Evolutionary conservation across 352 stramenopile species (phyloP).

Genomic region (Pythium aphanidermatum): DNA sequence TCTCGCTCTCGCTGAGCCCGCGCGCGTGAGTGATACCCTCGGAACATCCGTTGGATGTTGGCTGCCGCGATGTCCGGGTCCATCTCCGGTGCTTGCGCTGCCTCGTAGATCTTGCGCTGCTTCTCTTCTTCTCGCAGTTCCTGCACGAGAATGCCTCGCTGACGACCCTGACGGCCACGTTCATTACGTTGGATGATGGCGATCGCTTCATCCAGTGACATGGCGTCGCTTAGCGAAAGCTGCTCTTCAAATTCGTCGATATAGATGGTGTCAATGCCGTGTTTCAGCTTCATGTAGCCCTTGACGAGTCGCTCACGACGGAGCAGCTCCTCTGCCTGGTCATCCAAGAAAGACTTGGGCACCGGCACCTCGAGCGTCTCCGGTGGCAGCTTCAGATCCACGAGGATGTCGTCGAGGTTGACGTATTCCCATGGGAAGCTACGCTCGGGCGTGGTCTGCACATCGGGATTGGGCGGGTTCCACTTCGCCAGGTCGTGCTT

Average conservation of each 20-base stretch:
- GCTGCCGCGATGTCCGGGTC: slow-evolving; percentile 88
- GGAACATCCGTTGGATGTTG: slow-evolving; percentile 89
- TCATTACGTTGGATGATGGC: slow-evolving; percentile 89
- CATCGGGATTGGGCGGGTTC: slow-evolving; percentile 90
- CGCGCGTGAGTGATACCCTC: slow-evolving; percentile 70
- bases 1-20: slow-evolving; percentile 63
- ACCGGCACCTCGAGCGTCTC: slow-evolving; percentile 89
- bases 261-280: slow-evolving; percentile 62
- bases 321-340: slow-evolving; percentile 52
- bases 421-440: slow-evolving; percentile 95
- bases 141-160: slow-evolving; percentile 79
- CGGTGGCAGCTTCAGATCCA: slow-evolving; percentile 90
- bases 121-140: slow-evolving; percentile 84
- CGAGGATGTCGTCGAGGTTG: slow-evolving; percentile 89
- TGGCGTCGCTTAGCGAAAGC: slow-evolving; percentile 18
- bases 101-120: slow-evolving; percentile 70
- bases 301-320: slow-evolving; percentile 81
- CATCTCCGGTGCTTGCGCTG: slow-evolving; percentile 63
- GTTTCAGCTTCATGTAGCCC: slow-evolving; percentile 88
- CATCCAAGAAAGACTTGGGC: slow-evolving; percentile 87
- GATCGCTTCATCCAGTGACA: slow-evolving; percentile 77
- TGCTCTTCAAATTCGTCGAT: slow-evolving; percentile 43
- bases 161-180: slow-evolving; percentile 79
- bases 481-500: slow-evolving; percentile 93
- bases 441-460: slow-evolving; percentile 63